These are phyloP conservation scores for Rhododendron ovatum DNA, from an alignment of 148 eudicot genomes.

Conservation along the genomic window DNA sequence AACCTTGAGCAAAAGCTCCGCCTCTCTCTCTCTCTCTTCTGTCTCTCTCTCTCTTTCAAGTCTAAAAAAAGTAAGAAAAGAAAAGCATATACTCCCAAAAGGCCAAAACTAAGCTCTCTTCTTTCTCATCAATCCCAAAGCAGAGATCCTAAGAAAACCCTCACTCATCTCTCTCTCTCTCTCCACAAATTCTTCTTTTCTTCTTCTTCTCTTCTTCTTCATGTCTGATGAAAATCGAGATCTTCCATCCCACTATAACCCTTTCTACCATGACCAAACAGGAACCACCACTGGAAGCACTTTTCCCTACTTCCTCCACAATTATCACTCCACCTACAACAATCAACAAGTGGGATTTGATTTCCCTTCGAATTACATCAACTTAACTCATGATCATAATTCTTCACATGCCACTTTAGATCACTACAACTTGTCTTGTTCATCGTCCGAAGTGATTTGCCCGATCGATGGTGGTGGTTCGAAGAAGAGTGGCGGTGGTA, in stretches of 20 bases:
- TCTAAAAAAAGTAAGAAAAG: not conserved
- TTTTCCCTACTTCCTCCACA: conserved; percentile 4
- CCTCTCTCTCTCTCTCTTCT: not conserved
- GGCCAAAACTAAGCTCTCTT: not conserved
- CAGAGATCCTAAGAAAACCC: not conserved
- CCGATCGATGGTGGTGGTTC: not conserved
- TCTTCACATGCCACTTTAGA: not conserved
- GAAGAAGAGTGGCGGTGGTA: not conserved
- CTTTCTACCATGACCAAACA: conserved; percentile 4
- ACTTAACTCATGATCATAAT: not conserved
- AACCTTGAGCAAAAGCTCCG: not conserved
- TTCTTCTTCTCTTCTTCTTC: not conserved
- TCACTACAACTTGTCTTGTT: conserved; percentile 8
- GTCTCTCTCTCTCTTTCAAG: not conserved
- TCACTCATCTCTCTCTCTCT: not conserved
- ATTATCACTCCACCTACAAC: not conserved
- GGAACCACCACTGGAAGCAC: not conserved
- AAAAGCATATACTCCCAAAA: not conserved
- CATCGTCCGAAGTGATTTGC: conserved; percentile 10
- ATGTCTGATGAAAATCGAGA: conserved; percentile 15
- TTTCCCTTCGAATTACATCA: not conserved
- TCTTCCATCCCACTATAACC: conserved; percentile 2
- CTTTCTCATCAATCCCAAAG: not conserved
- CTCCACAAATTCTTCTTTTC: not conserved
- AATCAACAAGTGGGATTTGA: not conserved